Conservation (phyloP, 495 filamentous ascomycete species). For the Penicillium subrubescens region DNA sequence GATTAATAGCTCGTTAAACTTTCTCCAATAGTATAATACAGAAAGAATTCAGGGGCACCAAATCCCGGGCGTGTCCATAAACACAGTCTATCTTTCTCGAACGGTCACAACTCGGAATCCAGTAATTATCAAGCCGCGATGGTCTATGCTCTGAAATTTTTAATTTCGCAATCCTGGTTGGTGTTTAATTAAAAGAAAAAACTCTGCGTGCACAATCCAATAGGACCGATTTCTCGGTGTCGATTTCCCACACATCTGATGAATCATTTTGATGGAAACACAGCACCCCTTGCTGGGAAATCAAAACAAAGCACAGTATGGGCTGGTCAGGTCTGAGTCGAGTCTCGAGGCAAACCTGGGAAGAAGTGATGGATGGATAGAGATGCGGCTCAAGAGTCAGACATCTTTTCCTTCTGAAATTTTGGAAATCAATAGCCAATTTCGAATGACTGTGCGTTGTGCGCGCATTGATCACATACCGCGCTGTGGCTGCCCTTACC, state of each 20-base stretch:
- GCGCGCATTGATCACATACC: conserved; percentile 31
- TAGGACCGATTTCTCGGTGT: conserved; percentile 3
- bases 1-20: too few species aligned
- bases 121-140: not conserved
- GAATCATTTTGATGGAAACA: conserved; percentile 10
- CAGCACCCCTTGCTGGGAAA: conserved; percentile 22
- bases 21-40: too few species aligned
- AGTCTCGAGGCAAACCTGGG: too few species aligned
- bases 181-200: conserved; percentile 2
- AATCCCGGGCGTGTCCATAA: conserved; percentile 1
- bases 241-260: conserved; percentile 13
- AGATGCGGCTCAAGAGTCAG: not conserved
- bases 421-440: not conserved
- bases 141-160: conserved; percentile 7
- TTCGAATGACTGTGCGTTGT: conserved; percentile 14
- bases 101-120: not conserved
- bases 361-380: not conserved
- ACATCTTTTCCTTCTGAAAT: not conserved
- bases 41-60: conserved; percentile 2
- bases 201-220: conserved; percentile 5
- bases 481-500: conserved; percentile 30
- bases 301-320: conserved; percentile 22
- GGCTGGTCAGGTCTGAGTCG: not conserved
- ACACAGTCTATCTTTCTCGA: not conserved
- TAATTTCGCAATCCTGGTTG: conserved; percentile 4